phyloP scores from a whole-genome alignment of 192 early-diverging fungal genomes.

The Podochytrium sp. region DNA sequence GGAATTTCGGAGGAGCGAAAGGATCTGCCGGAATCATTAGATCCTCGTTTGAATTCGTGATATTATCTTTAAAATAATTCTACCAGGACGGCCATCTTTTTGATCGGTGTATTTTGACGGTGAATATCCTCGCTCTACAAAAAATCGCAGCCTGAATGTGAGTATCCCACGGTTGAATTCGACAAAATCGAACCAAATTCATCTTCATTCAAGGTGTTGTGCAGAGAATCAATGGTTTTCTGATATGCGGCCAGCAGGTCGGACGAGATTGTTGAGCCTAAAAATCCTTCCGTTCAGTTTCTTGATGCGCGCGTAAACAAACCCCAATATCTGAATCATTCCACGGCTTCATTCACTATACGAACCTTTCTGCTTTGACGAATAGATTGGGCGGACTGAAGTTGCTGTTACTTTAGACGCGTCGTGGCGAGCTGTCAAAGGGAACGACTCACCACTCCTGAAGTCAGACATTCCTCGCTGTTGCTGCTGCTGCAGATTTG shows the following conservation, averaged over 20 bases:
- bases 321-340: neutral
- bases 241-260: constrained; percentile 13
- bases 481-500: constrained; percentile 60
- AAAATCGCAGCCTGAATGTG: constrained; percentile 10
- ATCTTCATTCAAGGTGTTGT: constrained; percentile 7
- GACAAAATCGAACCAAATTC: neutral
- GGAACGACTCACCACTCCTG: neutral
- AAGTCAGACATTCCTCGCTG: constrained; percentile 41
- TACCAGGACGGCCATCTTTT: neutral
- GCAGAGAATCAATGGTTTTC: constrained; percentile 14
- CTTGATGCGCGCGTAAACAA: neutral
- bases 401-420: neutral
- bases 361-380: neutral
- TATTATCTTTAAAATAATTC: neutral
- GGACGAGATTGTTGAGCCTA: neutral
- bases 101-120: constrained; percentile 1
- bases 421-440: neutral
- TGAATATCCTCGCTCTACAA: constrained; percentile 8
- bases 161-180: neutral
- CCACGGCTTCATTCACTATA: neutral
- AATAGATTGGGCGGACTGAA: constrained; percentile 2
- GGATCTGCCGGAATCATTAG: too few species aligned
- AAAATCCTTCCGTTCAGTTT: neutral
- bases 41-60: too few species aligned
- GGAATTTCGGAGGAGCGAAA: constrained; percentile 12